A percentile compares a stretch with the other conserved stretches of the same genome.
Conservation (phyloP, 2,329 filamentous ascomycete genomes). For the Aaosphaeria arxii region DNA sequence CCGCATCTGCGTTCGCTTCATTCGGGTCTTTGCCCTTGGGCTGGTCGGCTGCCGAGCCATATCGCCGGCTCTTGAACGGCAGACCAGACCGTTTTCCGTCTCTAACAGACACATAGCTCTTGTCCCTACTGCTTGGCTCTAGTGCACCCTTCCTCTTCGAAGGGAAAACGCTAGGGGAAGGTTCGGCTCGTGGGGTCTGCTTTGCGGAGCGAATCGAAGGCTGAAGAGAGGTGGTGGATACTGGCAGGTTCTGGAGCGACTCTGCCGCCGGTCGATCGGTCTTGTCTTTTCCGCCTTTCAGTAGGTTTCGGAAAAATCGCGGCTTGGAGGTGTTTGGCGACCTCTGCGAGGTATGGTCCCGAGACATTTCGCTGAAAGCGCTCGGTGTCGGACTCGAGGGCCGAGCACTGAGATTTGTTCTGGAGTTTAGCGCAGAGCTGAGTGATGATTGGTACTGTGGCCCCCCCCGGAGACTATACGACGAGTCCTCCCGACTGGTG, state of each 20-base stretch:
- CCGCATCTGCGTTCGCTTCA: constrained; percentile 36
- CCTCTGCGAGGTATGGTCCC: constrained; percentile 45
- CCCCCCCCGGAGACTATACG: constrained; percentile 44
- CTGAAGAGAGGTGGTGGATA: constrained; percentile 41
- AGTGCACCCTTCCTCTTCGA: constrained; percentile 22
- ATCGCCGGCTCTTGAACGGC: constrained; percentile 49
- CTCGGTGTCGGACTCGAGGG: constrained; percentile 82
- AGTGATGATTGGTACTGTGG: constrained; percentile 50
- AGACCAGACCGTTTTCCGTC: constrained; percentile 30
- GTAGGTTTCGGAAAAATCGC: constrained; percentile 50
- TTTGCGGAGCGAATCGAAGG: constrained; percentile 29
- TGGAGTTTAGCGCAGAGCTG: constrained; percentile 50
- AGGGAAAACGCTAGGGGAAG: constrained; percentile 17
- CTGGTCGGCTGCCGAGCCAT: constrained; percentile 16
- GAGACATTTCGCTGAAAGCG: constrained; percentile 59
- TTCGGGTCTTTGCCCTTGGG: constrained; percentile 44
- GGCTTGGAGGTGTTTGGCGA: constrained; percentile 56
- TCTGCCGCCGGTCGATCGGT: constrained; percentile 37
- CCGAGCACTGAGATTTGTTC: constrained; percentile 54
- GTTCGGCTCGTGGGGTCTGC: constrained; percentile 20
- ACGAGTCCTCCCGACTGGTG: constrained; percentile 72
- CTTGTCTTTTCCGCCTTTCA: constrained; percentile 43
- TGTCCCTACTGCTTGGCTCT: constrained; percentile 17
- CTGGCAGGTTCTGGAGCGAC: constrained; percentile 37
- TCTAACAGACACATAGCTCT: constrained; percentile 8